Evolutionary conservation across 768 basidiomycete genomes (phyloP).

Genomic region (Suillus discolor): DNA sequence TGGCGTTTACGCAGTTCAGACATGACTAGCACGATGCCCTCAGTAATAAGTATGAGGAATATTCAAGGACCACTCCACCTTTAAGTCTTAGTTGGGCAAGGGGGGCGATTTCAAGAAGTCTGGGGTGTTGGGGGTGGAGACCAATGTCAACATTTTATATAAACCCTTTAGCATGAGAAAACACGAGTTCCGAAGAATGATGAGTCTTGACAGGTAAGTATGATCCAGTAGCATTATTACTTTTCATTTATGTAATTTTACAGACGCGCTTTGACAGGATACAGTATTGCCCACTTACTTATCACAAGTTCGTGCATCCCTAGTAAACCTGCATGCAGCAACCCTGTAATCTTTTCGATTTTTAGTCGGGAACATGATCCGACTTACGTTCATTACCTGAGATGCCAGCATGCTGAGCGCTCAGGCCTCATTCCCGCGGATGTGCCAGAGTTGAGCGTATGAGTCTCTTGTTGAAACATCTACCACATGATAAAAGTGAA

Average conservation of each 20-base stretch:
- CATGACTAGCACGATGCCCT: constrained; percentile 1
- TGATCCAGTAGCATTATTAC: too few species aligned
- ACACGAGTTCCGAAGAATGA: not conserved
- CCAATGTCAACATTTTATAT: not conserved
- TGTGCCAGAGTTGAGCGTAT: not conserved
- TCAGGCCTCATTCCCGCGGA: not conserved
- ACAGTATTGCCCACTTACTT: too few species aligned
- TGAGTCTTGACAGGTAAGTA: not conserved
- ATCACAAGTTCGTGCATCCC: too few species aligned
- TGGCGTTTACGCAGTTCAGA: constrained; percentile 16
- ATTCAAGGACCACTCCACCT: not conserved
- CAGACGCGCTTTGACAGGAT: too few species aligned
- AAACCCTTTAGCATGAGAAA: not conserved
- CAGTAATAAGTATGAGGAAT: not conserved
- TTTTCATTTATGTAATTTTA: too few species aligned
- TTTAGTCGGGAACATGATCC: not conserved
- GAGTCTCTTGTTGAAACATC: too few species aligned
- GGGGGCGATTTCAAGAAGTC: not conserved
- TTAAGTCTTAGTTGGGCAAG: not conserved
- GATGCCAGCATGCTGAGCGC: not conserved
- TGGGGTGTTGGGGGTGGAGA: not conserved
- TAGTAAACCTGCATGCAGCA: not conserved
- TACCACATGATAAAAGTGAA: too few species aligned
- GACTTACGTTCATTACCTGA: not conserved
- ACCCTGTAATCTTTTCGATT: not conserved